phyloP scores from a whole-genome alignment of 78 protist genomes.

The Monosiga brevicollis region DNA sequence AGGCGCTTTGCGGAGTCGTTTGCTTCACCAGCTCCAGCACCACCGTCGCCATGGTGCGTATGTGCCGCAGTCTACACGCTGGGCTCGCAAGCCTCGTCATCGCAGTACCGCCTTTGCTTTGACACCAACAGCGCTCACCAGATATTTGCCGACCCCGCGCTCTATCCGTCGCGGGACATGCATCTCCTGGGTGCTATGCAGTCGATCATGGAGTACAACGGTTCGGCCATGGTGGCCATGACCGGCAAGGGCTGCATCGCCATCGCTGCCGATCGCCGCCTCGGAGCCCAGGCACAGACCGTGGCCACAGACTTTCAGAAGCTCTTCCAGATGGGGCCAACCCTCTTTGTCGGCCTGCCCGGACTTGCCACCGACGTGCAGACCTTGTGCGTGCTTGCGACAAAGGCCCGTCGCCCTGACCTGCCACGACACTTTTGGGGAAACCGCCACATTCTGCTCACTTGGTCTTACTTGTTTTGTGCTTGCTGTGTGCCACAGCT shows the following conservation, averaged over 20 bases:
- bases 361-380: conserved; percentile 85
- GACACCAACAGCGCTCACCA: too few species aligned
- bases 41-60: too few species aligned
- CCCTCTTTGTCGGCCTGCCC: conserved; percentile 69
- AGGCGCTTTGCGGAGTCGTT: too few species aligned
- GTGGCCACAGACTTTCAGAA: conserved; percentile 63
- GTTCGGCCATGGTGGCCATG: conserved; percentile 81
- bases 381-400: conserved; percentile 54
- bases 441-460: not conserved
- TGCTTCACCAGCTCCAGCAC: too few species aligned
- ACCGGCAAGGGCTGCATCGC: conserved; percentile 91
- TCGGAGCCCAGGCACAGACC: conserved; percentile 75
- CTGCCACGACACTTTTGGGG: not conserved
- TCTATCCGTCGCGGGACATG: too few species aligned
- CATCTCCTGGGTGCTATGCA: too few species aligned
- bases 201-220: conserved; percentile 82
- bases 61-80: too few species aligned
- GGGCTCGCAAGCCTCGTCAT: too few species aligned
- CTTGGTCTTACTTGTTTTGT: not conserved
- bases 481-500: not conserved
- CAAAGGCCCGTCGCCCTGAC: not conserved
- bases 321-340: conserved; percentile 59
- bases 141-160: too few species aligned
- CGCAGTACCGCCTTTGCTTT: too few species aligned
- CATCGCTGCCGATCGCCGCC: conserved; percentile 81